Base-by-base conservation (phyloP, 139 green algal species). In the Ettlia oleoabundans region DNA sequence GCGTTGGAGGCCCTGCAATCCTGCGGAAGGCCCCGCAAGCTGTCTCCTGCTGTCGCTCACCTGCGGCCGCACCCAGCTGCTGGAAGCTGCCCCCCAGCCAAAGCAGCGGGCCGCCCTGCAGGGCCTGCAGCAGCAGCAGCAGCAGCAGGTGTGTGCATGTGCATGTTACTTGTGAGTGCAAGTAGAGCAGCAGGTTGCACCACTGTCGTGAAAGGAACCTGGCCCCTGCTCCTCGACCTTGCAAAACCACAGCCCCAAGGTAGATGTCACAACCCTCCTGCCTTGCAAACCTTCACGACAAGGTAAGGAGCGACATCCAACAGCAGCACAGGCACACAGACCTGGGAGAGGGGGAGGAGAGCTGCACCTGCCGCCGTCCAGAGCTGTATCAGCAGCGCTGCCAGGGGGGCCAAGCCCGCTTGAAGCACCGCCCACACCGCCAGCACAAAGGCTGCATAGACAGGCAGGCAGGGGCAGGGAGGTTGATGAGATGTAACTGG, bases 391-490 rank as follows among this genome's bases (percentile, higher is more conserved):
- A 65, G 61, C 64, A 82, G 24, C n/a, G 43, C 55, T 10, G 62
- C 76, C 0, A 82, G 3, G 18, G 76, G 76, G 15, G n/a, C 62
- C 76, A 82, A 62, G 37, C 28, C 42, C 30, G 76, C 76, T 28
- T 82, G 63, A 40, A 82, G 62, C n/a, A 75, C 4, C 13, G 62
- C 62, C 4, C 4, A 62, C 30, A 82, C 10, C 3, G 62, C 32
- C 21, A 82, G 28, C 30, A 41, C 41, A 38, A 82, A 61, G 32
- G 72, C 72, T 78, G 72, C 72, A 78, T 22, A 35, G 67, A 26
- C 7, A 5, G 40, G 68, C 3, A 19, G 15, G 41, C 7, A 42
- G 26, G 42, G 41, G 10, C 26, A 26, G 28, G 26, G 63, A 66
- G 15, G 61, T 28, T 9, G 18, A 67, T 9, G 4, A 67, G n/a